A percentile compares a stretch with the other conserved stretches of the same genome.
Conservation (phyloP, 345 rosid genomes). For the Populus davidiana region DNA sequence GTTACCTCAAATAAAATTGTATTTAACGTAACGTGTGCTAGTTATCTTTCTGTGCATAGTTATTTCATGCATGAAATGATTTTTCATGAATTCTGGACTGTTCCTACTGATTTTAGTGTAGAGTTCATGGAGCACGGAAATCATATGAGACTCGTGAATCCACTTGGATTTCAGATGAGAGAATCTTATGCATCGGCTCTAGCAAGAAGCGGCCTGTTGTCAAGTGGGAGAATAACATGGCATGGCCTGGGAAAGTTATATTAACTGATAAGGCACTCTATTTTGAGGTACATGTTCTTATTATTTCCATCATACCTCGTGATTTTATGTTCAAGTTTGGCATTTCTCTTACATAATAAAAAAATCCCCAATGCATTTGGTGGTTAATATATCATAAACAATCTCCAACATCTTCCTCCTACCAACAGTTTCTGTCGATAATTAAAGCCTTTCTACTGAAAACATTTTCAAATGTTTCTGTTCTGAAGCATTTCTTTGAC, state of each 20-base stretch:
- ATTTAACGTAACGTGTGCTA: background rate
- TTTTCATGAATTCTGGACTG: conserved; percentile 10
- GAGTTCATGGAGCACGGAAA: conserved; percentile 76
- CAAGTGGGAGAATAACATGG: conserved; percentile 87
- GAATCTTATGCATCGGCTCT: conserved; percentile 72
- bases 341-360: background rate
- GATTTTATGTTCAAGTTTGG: conserved; percentile 10
- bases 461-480: background rate
- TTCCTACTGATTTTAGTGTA: conserved; percentile 49
- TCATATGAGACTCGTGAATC: conserved; percentile 55
- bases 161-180: conserved; percentile 54
- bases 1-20: background rate
- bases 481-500: background rate
- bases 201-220: conserved; percentile 87
- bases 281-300: conserved; percentile 63
- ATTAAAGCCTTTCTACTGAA: too few relatives aligned
- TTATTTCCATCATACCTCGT: background rate
- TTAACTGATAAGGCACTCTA: conserved; percentile 86
- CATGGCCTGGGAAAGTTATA: conserved; percentile 91
- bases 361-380: background rate
- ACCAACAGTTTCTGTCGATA: background rate
- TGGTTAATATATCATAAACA: background rate
- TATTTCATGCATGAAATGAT: background rate
- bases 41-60: background rate
- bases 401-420: background rate